phyloP scores from a whole-genome alignment of 768 basidiomycete species.

The Gloeophyllum trabeum region DNA sequence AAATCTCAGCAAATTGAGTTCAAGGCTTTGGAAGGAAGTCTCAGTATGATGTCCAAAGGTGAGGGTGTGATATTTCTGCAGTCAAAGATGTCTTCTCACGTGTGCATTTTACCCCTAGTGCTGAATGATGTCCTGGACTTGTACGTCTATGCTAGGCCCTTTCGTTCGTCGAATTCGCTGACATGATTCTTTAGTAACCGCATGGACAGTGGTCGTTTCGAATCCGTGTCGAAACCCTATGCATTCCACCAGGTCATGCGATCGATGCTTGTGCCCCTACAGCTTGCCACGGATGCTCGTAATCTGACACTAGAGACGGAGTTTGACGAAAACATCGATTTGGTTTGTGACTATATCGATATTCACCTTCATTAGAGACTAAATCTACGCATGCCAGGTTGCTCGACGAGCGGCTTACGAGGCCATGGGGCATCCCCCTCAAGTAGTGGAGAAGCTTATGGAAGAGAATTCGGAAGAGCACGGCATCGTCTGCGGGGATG shows the following conservation, averaged over 20 bases:
- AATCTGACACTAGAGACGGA: slow-evolving; percentile 55
- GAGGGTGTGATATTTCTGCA: not conserved
- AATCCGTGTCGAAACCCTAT: slow-evolving; percentile 59
- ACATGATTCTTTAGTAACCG: slow-evolving; percentile 41
- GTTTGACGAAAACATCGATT: slow-evolving; percentile 58
- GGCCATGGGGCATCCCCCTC: slow-evolving; percentile 40
- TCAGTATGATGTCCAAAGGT: slow-evolving; percentile 88
- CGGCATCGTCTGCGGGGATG: slow-evolving; percentile 75
- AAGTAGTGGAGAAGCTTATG: slow-evolving; percentile 28
- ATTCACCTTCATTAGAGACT: slow-evolving; percentile 2
- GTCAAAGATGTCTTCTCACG: not conserved
- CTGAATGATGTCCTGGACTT: slow-evolving; percentile 77
- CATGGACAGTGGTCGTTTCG: slow-evolving; percentile 82
- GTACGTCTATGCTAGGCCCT: slow-evolving; percentile 27
- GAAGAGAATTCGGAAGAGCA: slow-evolving; percentile 36
- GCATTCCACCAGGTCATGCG: slow-evolving; percentile 70
- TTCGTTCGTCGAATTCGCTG: not conserved
- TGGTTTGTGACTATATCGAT: slow-evolving; percentile 20
- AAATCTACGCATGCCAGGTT: too few relatives aligned
- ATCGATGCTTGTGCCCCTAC: slow-evolving; percentile 60
- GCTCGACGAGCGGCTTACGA: slow-evolving; percentile 49
- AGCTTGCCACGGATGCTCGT: slow-evolving; percentile 56
- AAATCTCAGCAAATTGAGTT: slow-evolving; percentile 82
- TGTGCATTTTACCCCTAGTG: too few relatives aligned
- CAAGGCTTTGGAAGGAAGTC: slow-evolving; percentile 68